These are phyloP conservation scores for Fusarium pininemorale DNA, from an alignment of 2,329 filamentous ascomycete species.

Conservation along the genomic window DNA sequence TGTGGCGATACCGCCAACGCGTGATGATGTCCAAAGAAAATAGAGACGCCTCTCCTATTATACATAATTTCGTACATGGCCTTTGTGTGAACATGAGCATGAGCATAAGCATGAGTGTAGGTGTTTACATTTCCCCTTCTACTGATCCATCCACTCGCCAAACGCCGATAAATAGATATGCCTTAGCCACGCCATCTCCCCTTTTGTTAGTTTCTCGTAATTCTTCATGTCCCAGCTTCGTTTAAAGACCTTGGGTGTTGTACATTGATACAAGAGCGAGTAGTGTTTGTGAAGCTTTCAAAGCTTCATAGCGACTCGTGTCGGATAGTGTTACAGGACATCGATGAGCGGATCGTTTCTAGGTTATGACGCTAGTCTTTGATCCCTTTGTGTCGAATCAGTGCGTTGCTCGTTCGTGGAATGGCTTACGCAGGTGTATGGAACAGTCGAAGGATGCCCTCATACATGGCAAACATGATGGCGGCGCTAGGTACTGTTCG, in stretches of 20 bases:
- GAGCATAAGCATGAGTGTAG: constrained; percentile 11
- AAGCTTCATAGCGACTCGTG: background rate
- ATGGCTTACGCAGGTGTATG: constrained; percentile 47
- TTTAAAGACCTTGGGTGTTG: constrained; percentile 3
- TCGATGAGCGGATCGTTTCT: background rate
- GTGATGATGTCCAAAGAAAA: constrained; percentile 4
- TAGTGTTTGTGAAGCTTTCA: background rate
- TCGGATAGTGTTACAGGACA: constrained; percentile 23
- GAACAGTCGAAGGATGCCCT: constrained; percentile 63
- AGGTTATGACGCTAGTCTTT: background rate
- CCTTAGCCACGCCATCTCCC: constrained; percentile 5
- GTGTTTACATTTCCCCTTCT: constrained; percentile 9
- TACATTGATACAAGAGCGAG: constrained; percentile 10
- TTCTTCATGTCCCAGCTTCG: background rate
- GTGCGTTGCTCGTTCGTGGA: background rate
- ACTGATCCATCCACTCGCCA: constrained; percentile 13
- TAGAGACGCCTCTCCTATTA: constrained; percentile 8
- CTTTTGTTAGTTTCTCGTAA: constrained; percentile 10
- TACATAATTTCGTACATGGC: constrained; percentile 28
- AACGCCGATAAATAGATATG: constrained; percentile 26
- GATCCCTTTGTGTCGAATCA: background rate
- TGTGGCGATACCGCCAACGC: background rate
- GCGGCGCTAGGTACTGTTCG: constrained; percentile 90
- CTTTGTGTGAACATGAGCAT: background rate
- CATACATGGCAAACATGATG: constrained; percentile 95